A percentile compares a stretch with the other conserved stretches of the same genome.
phyloP scores from a whole-genome alignment of 1,139 yeast genomes.

The Lipomyces yarrowii region DNA sequence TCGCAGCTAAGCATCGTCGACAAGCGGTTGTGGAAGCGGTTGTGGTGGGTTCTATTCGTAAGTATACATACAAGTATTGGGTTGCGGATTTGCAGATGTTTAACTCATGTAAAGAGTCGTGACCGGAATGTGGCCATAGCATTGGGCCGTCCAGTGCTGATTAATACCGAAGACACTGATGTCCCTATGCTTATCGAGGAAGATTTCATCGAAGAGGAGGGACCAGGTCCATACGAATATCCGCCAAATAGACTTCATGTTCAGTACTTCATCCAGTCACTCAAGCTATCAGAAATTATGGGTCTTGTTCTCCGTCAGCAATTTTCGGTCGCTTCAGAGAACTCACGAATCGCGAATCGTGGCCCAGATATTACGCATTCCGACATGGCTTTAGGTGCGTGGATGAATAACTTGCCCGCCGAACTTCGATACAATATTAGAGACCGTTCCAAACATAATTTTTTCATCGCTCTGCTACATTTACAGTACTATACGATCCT shows the following conservation, averaged over 20 bases:
- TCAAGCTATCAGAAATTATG: slow-evolving; percentile 72
- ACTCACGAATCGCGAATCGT: slow-evolving; percentile 45
- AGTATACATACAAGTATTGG: slow-evolving; percentile 40
- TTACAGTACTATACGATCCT: slow-evolving; percentile 74
- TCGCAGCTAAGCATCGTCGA: slow-evolving; percentile 47
- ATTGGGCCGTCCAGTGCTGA: slow-evolving; percentile 71
- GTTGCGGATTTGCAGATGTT: neutral
- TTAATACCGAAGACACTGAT: slow-evolving; percentile 75
- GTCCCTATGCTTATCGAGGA: slow-evolving; percentile 70
- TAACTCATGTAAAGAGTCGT: slow-evolving; percentile 18
- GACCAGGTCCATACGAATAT: slow-evolving; percentile 48
- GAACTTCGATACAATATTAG: slow-evolving; percentile 64
- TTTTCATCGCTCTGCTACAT: slow-evolving; percentile 64
- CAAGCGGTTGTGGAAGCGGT: slow-evolving; percentile 63
- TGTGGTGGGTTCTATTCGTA: slow-evolving; percentile 81
- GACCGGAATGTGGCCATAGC: slow-evolving; percentile 76
- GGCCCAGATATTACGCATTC: slow-evolving; percentile 67
- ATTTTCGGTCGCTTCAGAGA: slow-evolving; percentile 69
- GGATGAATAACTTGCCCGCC: slow-evolving; percentile 72
- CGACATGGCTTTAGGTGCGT: slow-evolving; percentile 77
- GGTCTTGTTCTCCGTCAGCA: slow-evolving; percentile 74
- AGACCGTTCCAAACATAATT: slow-evolving; percentile 54
- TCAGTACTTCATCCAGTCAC: slow-evolving; percentile 62
- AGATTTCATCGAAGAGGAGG: slow-evolving; percentile 65
- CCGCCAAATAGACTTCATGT: slow-evolving; percentile 55